Percentiles rank a stretch among this genome's conserved stretches.
Evolutionary conservation across 495 filamentous ascomycete species (phyloP).

Genomic region (Penicillium ochrochloron): DNA sequence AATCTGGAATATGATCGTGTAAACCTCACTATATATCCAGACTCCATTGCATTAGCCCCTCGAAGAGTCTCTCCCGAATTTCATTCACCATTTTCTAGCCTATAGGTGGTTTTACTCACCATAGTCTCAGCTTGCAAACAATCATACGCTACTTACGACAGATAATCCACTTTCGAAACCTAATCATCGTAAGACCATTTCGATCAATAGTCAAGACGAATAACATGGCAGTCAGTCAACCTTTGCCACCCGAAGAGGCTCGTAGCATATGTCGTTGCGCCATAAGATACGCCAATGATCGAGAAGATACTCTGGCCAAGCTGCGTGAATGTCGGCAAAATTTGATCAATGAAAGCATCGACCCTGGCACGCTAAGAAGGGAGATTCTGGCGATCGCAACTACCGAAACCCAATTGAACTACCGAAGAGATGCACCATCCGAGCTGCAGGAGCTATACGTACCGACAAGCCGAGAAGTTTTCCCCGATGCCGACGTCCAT

Average conservation of each 20-base stretch:
- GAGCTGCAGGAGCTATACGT: conserved; percentile 2
- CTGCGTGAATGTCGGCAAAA: not conserved
- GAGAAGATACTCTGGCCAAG: not conserved
- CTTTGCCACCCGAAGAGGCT: conserved; percentile 1
- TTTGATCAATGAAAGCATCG: not conserved
- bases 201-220: too few species aligned
- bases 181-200: not conserved
- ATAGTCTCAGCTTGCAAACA: not conserved
- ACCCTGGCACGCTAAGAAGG: not conserved
- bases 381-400: not conserved
- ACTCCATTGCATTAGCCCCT: not conserved
- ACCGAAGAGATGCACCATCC: conserved; percentile 1
- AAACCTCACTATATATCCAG: not conserved
- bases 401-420: conserved; percentile 6
- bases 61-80: not conserved
- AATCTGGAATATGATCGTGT: not conserved
- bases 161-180: not conserved
- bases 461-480: not conserved
- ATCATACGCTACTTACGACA: not conserved
- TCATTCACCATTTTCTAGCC: not conserved
- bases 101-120: not conserved
- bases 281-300: not conserved
- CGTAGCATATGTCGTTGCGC: not conserved
- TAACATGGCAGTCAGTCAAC: not conserved
- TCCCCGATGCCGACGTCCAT: conserved; percentile 2